Evolutionary conservation across 441 rosid species (phyloP), one percentile per base, ranked within the genome.

Genomic region (Rhodomyrtus psidioides): DNA sequence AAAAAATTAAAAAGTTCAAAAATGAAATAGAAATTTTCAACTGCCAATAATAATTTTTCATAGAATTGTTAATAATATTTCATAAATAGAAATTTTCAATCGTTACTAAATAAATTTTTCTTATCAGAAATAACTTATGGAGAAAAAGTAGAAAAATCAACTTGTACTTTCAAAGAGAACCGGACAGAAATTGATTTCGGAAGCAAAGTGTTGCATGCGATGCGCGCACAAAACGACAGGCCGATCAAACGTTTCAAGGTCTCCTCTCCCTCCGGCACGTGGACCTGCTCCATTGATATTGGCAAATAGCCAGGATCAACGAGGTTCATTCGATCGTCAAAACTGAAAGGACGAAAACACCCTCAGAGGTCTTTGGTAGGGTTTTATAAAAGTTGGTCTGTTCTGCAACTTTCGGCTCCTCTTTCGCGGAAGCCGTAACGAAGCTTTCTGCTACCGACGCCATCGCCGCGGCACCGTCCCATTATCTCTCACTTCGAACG

Each of bases 391-490:
- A 21, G 49, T 4, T 24, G 34, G 53, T 12, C 10, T 27, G 44
- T 28, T 10, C 24, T 9, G 7, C 87, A 5, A 1, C 5, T 12
- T 17, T 2, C 7, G 7, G 9, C 84, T 53, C 5, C 75, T 26
- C 46, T 86, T 82, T n/a, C 82, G 84, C 86, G 79, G 74, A 85
- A 56, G 86, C 83, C 58, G 55, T 24, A 10, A 12, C 79, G 79
- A 82, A 82, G 84, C 84, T 58, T 53, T 58, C 23, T 42, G 83
- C 86, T 42, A n/a, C 44, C 15, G 44, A 10, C 16, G 79, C n/a
- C 34, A 62, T 9, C 28, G 9, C 49, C 26, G 26, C 86, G 55
- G 82, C 55, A 6, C 39, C 30, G 28, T n/a, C 26, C 24, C 56
- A 21, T 49, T 53, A 7, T 3, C 34, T 14, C 55, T 23, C 39